Base-by-base conservation (phyloP, 805 yeast genomes). In the Spathaspora boniae region DNA sequence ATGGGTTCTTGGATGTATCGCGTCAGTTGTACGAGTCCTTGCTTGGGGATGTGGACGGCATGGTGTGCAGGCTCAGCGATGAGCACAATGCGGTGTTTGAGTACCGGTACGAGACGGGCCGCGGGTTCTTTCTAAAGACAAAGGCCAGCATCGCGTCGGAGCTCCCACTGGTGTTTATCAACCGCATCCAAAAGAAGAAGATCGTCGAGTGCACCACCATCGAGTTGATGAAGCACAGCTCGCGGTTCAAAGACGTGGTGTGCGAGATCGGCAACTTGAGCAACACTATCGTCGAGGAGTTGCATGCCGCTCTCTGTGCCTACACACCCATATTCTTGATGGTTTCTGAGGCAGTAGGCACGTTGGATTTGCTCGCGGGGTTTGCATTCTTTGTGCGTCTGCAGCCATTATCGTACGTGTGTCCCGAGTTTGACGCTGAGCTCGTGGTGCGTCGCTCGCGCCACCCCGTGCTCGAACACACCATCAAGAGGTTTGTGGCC, bases 181-280 rank as follows among this genome's bases (percentile, higher is more conserved):
- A 40, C 30, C 34, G 27, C 19, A 9, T 33, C 2, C 29, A 33
- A 16, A 40, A 33, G 16, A 29, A 33, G 34, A 36, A 36, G 21
- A 16, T 36, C 5, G 37, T 36, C 11, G 41, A 40, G 24, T 40
- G 43, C 26, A 36, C 34, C 4, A 40, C 38, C 7, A 26, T 40
- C 9, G 37, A 32, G 5, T 26, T 40, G 12, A 40, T 40, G 43
- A 40, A 40, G 14, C 37, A 26, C 1, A 72, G 72, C 38, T 50
- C 62, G 2, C 51, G 74, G 33, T 42, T 70, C 12, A 58, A 57
- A 17, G 71, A 65, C 27, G 55, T 68, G 1, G 47, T 60, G 14
- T 46, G 55, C 9, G 78, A 73, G 41, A 68, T 74, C 5, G 34
- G 60, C 7, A 41, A 62, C 4, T 54, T 70, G 35, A 69, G 75